These are phyloP conservation scores for Porogramme epimiltina DNA, from an alignment of 1,284 basidiomycete genomes.

Conservation along the genomic window DNA sequence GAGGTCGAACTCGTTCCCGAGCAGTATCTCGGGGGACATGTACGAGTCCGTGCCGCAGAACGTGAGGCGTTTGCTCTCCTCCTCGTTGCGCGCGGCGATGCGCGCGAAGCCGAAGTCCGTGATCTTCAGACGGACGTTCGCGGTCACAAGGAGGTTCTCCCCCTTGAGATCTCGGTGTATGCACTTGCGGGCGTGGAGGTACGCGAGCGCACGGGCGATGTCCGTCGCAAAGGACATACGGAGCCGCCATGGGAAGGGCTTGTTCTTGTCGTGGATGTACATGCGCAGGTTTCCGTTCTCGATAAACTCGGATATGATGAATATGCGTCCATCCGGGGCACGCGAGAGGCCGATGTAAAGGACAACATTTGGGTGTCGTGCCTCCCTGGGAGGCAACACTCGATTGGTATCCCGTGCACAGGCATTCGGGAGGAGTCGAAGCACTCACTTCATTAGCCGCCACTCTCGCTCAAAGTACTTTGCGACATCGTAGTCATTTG, in stretches of 20 bases:
- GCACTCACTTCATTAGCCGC: slow-evolving; percentile 83
- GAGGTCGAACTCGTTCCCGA: slow-evolving; percentile 89
- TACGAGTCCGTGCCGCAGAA: slow-evolving; percentile 97
- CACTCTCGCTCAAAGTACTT: slow-evolving; percentile 99
- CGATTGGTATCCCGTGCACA: slow-evolving; percentile 1
- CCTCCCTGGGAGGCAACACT: slow-evolving; percentile 49
- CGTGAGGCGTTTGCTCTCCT: slow-evolving; percentile 89
- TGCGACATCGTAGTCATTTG: slow-evolving; percentile 87
- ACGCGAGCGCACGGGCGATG: slow-evolving; percentile 92
- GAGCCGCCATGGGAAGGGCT: slow-evolving; percentile 87
- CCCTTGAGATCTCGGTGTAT: slow-evolving; percentile 92
- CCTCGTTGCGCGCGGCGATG: slow-evolving; percentile 89
- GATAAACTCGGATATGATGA: slow-evolving; percentile 89
- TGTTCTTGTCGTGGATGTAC: slow-evolving; percentile 80
- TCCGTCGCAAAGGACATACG: slow-evolving; percentile 94
- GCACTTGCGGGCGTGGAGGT: slow-evolving; percentile 91
- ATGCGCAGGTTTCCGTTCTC: slow-evolving; percentile 86
- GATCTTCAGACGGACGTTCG: slow-evolving; percentile 93
- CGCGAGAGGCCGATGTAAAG: slow-evolving; percentile 93
- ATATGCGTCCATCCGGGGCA: slow-evolving; percentile 85
- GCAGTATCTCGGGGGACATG: slow-evolving; percentile 93
- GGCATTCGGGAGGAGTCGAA: not conserved
- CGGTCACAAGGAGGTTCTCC: slow-evolving; percentile 93
- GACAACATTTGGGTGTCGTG: slow-evolving; percentile 91
- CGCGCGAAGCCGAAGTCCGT: slow-evolving; percentile 96